Evolutionary conservation across 495 filamentous ascomycete species (phyloP), one percentile per base, ranked within the genome.

Genomic region (Xylaria castorea): DNA sequence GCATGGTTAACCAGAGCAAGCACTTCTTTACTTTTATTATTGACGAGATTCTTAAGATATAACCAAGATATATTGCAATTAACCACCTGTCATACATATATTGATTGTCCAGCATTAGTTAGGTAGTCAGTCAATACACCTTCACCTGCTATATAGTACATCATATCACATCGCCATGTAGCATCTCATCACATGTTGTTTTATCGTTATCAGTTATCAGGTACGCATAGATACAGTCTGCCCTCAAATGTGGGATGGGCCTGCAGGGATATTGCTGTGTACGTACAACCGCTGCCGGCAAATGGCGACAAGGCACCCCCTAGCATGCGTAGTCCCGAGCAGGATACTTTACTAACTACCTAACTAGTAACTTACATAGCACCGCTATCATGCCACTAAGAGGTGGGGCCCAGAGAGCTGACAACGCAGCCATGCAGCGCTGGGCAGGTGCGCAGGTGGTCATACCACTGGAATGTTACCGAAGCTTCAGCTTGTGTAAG

Each of bases 401-500:
- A 25, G 27, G 53, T 57, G 53, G 53, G 53, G 53, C 14, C 22
- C 38, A 46, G 6, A n/a, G 62, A 65, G 62, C 62, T 65, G 62
- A 65, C 62, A 65, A 48, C 62, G 58, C 58, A 61, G 58, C 38
- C n/a, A 32, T 61, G 58, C 34, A 57, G 53, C 27, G 27, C 53
- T 57, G 53, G 53, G 53, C 14, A 32, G 36, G 38, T 46, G 61
- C 38, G 9, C 38, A 44, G 61, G 25, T 8, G 40, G 40, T 63
- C 34, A 38, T 22, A 25, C n/a, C 50, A 30, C 50, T 68, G 51
- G 66, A 68, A 68, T 68, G 66, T 68, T n/a, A 68, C 66, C 50
- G 66, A 68, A 68, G 51, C 51, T 55, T 68, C 64, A 53, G 64
- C 64, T 67, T 67, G 64, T 66, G 44, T 66, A 66, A 66, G 62